Percentiles rank a stretch among this genome's conserved stretches.
Conservation (phyloP, 2,329 filamentous ascomycete genomes). For the Fusarium tjaetaba region DNA sequence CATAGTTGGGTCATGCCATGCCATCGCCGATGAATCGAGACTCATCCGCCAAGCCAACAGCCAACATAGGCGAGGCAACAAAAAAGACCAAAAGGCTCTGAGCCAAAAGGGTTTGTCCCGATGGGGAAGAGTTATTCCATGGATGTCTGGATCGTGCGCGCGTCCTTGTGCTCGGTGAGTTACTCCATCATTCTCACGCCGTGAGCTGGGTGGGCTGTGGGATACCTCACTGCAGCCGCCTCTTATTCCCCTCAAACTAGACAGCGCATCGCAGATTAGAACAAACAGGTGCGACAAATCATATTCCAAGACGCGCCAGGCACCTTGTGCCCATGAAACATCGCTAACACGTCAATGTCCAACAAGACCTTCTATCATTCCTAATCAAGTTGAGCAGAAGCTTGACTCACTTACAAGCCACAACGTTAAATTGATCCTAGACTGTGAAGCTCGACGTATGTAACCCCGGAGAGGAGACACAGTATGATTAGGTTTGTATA, state of each 20-base stretch:
- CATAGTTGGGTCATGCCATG: constrained; percentile 6
- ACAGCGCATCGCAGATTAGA: constrained; percentile 35
- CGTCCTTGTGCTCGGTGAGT: background rate
- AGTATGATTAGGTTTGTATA: background rate
- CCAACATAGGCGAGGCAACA: background rate
- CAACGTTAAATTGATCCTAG: constrained; percentile 27
- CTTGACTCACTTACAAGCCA: constrained; percentile 30
- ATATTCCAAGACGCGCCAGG: background rate
- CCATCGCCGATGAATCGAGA: constrained; percentile 33
- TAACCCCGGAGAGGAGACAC: constrained; percentile 16
- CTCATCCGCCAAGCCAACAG: constrained; percentile 27
- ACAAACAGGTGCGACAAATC: constrained; percentile 18
- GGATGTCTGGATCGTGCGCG: constrained; percentile 1
- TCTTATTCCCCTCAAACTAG: constrained; percentile 1
- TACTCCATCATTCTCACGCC: background rate
- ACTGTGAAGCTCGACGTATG: background rate
- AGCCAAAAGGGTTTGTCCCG: background rate
- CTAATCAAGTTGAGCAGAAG: constrained; percentile 30
- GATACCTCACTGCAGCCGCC: background rate
- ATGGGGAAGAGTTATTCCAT: constrained; percentile 8
- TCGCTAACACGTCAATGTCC: constrained; percentile 23
- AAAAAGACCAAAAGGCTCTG: background rate
- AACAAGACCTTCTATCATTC: constrained; percentile 5
- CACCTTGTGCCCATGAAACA: constrained; percentile 25
- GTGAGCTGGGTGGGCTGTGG: background rate